Base-by-base conservation (phyloP, 2,329 filamentous ascomycete species). In the Aspergillus ochraceoroseus region DNA sequence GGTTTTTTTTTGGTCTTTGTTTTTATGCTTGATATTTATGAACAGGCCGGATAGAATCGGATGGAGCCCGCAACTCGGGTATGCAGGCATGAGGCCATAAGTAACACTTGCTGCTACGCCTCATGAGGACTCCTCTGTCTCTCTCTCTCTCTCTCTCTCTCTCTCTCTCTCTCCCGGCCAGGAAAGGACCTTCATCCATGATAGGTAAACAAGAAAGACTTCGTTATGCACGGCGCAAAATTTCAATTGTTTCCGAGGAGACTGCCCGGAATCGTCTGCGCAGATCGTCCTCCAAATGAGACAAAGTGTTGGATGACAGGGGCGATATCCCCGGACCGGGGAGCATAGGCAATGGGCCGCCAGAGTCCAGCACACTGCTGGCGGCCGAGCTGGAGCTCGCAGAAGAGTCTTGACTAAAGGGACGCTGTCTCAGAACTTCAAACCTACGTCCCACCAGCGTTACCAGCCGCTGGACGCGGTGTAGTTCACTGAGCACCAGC, bases 391-490 rank as follows among this genome's bases (percentile, higher is more conserved):
- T 35, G 14, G 22, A 18, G 15, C 14, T 26, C 9, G 22, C 13
- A 12, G 14, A n/a, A 15, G 22, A 28, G 8, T 28, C 26, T 6
- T 13, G 2, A 4, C 26, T 7, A 11, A 28, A 7, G 2, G n/a
- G 19, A 2, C 22, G 32, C 5, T 27, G 22, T 11, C 32, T 22
- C 3, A 35, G 6, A 7, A 19, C 14, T 4, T 27, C 32, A 7
- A 35, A 7, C 7, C 32, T 22, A 27, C 22, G 22, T 11, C 23
- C 19, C 13, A 35, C 32, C 4, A 18, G 22, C 5, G 32, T 27
- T 3, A 38, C 35, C 11, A 38, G 18, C n/a, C 26, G 35, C 14
- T 38, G 35, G 5, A 38, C 35, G 17, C 35, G 35, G 35, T 38
- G 27, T 9, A 38, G 35, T n/a, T 38, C 35, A 12, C 35, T 30